Conservation (phyloP, 148 eudicot species). For the Diospyros kaki region DNA sequence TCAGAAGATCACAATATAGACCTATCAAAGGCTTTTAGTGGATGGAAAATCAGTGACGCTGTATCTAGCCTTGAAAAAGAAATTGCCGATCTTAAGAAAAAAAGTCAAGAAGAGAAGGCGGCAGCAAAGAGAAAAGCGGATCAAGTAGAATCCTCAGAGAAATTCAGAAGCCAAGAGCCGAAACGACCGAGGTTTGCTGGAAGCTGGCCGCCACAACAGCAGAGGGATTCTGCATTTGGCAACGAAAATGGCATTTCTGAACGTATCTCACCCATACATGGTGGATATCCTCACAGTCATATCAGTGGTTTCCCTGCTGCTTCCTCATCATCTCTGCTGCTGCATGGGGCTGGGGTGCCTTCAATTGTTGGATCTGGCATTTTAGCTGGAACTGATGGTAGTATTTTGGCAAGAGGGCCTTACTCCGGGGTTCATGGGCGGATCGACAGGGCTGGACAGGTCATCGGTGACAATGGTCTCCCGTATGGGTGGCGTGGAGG, state of each 20-base stretch:
- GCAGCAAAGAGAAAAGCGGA: conserved; percentile 28
- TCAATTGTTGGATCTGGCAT: neutral
- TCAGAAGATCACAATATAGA: conserved; percentile 38
- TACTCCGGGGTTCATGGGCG: conserved; percentile 11
- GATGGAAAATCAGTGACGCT: conserved; percentile 21
- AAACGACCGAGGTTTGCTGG: conserved; percentile 26
- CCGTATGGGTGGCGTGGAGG: conserved; percentile 25
- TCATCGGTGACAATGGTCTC: conserved; percentile 5
- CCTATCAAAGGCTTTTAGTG: conserved; percentile 28
- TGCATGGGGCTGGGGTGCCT: conserved; percentile 5
- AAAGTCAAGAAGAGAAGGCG: conserved; percentile 17
- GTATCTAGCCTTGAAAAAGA: conserved; percentile 35
- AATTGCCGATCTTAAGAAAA: conserved; percentile 24
- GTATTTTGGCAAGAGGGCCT: conserved; percentile 7
- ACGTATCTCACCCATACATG: conserved; percentile 2
- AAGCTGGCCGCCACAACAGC: conserved; percentile 17
- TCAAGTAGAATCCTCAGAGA: conserved; percentile 26
- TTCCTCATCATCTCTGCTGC: conserved; percentile 16
- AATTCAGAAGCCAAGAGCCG: conserved; percentile 23
- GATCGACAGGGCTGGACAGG: conserved; percentile 12
- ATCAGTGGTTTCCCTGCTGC: conserved; percentile 15
- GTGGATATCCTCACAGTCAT: conserved; percentile 15
- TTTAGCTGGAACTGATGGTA: neutral
- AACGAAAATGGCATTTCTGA: conserved; percentile 11
- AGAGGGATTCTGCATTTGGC: conserved; percentile 8